Base-by-base conservation (phyloP, 1,284 basidiomycete genomes). In the Moesziomyces antarcticus region DNA sequence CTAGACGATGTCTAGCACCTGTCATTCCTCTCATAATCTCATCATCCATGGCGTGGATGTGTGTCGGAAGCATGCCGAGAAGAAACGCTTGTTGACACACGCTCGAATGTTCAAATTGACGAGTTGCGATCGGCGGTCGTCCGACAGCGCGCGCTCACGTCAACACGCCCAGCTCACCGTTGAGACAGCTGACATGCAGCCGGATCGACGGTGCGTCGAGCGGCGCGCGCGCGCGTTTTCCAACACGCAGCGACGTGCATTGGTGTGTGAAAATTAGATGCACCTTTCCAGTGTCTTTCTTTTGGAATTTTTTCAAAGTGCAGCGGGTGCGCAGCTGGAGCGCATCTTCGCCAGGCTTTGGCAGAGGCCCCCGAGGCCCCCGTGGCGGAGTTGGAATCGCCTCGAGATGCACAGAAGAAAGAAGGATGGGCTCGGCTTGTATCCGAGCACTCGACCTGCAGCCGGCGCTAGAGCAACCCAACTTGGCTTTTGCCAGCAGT, bases 51-150 rank as follows among this genome's bases (percentile, higher is more conserved):
- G 30, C 8, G 30, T 30, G 9, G 30, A 30, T 8, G 5, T 10
- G 8, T 30, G 30, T 14, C 35, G 35, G 35, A 16, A 18, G 35
- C 35, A 6, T 37, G 35, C 35, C 35, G 16, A 37, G 35, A 13
- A 21, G 51, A 43, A 50, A 57, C 5, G 44, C 48, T 37, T 43
- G 46, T 30, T 42, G 27, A 40, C 27, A 37, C 14, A 16, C 35
- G 16, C 35, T 24, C 30, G 11, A 30, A 30, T 37, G 27, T 24
- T 47, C 50, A 57, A 24, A 62, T 54, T 50, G 65, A 68, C 58
- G 51, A 61, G 58, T 25, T 49, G 41, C 65, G 41, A 61, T 57
- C 42, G 58, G 54, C 45, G 27, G 64, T 48, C 52, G 22, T 37
- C 21, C 25, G 22, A 18, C 22, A 11, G 22, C 24, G 45, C 21